Conservation (phyloP, 1,139 yeast genomes). For the Torulaspora globosa region DNA sequence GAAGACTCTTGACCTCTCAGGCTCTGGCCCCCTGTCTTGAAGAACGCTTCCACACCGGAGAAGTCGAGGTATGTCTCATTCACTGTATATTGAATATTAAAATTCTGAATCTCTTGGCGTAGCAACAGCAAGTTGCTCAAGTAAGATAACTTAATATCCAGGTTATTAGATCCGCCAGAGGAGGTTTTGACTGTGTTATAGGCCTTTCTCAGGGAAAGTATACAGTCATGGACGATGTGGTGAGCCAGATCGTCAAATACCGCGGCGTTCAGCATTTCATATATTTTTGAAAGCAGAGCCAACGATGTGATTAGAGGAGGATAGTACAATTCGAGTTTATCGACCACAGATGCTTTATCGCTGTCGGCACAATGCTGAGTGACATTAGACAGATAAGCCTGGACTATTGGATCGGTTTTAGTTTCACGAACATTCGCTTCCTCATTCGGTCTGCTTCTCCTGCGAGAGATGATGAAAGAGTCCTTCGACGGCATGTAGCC, state of each 20-base stretch:
- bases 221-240: conserved; percentile 74
- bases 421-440: conserved; percentile 15
- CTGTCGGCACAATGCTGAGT: conserved; percentile 10
- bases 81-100: conserved; percentile 74
- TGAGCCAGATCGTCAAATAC: conserved; percentile 91
- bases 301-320: conserved; percentile 73
- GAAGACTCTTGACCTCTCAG: conserved; percentile 27
- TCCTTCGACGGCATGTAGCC: conserved; percentile 63
- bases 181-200: conserved; percentile 42
- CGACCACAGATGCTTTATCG: conserved; percentile 11
- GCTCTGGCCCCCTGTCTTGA: conserved; percentile 37
- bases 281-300: conserved; percentile 68
- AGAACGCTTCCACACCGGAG: conserved; percentile 63
- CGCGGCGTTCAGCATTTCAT: conserved; percentile 67
- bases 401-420: conserved; percentile 24
- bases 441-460: conserved; percentile 33
- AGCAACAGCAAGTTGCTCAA: conserved; percentile 69
- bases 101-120: conserved; percentile 65
- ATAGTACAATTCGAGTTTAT: conserved; percentile 46
- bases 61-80: conserved; percentile 76
- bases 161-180: conserved; percentile 41
- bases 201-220: conserved; percentile 54
- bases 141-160: conserved; percentile 63
- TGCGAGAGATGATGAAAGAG: conserved; percentile 57
- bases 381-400: conserved; percentile 20